phyloP scores from a whole-genome alignment of 2,329 filamentous ascomycete species.

The Aureobasidium subglaciale region DNA sequence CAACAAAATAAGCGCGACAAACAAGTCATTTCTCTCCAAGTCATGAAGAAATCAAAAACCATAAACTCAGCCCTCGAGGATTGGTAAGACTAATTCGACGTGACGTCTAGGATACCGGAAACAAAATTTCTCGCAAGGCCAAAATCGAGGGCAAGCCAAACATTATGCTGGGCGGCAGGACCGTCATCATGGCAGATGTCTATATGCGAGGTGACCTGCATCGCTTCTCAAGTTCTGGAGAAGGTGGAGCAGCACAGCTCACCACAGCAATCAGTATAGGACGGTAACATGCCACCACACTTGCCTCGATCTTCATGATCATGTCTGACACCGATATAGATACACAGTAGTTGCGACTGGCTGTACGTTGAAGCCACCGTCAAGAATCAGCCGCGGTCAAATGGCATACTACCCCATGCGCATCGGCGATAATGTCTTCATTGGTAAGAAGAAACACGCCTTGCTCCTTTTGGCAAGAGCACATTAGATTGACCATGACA shows the following conservation, averaged over 20 bases:
- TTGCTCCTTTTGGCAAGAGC: background rate
- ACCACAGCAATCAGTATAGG: slow-evolving; percentile 72
- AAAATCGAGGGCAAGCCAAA: slow-evolving; percentile 92
- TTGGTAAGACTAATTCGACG: background rate
- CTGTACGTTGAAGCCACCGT: slow-evolving; percentile 74
- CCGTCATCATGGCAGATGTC: slow-evolving; percentile 90
- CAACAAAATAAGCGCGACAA: background rate
- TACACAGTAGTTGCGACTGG: slow-evolving; percentile 83
- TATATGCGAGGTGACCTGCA: slow-evolving; percentile 87
- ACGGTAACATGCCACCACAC: slow-evolving; percentile 17
- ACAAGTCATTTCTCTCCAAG: no score
- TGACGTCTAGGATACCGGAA: slow-evolving; percentile 75
- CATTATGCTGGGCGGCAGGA: slow-evolving; percentile 91
- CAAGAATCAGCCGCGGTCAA: slow-evolving; percentile 67
- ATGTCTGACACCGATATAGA: background rate
- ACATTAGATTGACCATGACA: background rate
- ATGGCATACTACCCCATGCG: slow-evolving; percentile 82
- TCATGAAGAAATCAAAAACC: no score
- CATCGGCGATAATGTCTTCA: slow-evolving; percentile 89
- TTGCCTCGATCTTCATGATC: background rate
- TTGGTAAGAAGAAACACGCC: slow-evolving; percentile 53
- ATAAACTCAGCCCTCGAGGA: no score
- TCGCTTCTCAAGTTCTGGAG: slow-evolving; percentile 37
- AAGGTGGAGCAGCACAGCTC: slow-evolving; percentile 25
- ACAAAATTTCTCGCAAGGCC: slow-evolving; percentile 92